Conservation (phyloP, 192 early-diverging fungal genomes). For the Phlyctochytrium arcticum region DNA sequence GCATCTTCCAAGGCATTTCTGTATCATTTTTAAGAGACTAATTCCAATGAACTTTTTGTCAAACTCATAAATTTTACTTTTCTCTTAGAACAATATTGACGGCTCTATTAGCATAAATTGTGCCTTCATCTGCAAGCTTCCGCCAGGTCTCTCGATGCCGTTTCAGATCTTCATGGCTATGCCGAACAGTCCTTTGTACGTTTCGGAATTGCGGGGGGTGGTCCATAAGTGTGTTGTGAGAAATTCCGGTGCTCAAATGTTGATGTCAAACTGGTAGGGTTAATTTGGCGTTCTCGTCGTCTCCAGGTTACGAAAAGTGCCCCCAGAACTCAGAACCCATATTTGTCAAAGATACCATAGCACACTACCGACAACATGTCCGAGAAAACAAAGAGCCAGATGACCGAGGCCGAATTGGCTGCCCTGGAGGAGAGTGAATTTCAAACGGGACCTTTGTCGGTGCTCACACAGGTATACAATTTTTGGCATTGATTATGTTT, state of each 20-base stretch:
- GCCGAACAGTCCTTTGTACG: conserved; percentile 14
- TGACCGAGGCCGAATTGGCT: conserved; percentile 89
- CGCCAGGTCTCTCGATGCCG: conserved; percentile 10
- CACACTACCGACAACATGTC: conserved; percentile 9
- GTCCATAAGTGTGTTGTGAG: no score
- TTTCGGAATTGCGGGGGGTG: no score
- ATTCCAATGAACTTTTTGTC: not conserved
- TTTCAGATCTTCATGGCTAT: conserved; percentile 4
- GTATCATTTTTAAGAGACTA: no score
- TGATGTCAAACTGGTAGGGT: no score
- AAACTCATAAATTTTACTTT: conserved; percentile 3
- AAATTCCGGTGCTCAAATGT: no score
- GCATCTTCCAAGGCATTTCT: not conserved
- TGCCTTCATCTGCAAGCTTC: conserved; percentile 9
- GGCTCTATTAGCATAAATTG: not conserved
- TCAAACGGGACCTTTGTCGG: conserved; percentile 93
- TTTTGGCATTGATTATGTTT: no score
- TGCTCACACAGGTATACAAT: conserved; percentile 61
- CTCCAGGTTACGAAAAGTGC: no score
- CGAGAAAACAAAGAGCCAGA: conserved; percentile 31
- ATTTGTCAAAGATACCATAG: no score
- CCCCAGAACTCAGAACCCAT: no score
- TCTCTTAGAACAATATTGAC: conserved; percentile 4
- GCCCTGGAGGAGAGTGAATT: conserved; percentile 92
- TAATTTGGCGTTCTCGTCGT: no score